Evolutionary conservation across 352 stramenopile species (phyloP), one percentile per base, ranked within the genome.

Genomic region (Globisporangium mamillatum): DNA sequence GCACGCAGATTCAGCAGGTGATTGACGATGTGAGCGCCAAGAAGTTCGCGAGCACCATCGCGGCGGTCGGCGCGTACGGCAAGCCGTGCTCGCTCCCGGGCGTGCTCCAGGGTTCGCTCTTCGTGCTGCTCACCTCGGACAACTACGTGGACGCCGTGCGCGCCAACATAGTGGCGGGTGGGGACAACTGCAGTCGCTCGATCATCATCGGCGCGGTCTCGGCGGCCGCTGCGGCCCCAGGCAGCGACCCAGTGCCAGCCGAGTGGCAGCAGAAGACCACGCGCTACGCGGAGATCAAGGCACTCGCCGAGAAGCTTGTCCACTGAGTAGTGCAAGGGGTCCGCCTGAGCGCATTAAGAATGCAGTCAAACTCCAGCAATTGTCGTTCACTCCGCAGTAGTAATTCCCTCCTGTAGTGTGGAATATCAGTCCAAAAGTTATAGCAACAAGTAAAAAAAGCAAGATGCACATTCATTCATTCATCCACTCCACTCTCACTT

Each of bases 171-270:
- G 22, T 81, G 34, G 80, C 84, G 0, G 84, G 84, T 22, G 81
- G 81, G 29, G 84, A 92, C 78, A 92, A 90, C 74, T 90, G 81
- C 72, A 89, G 84, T 32, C 80, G 84, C 29, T 75, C 81, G 27
- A 87, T 92, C 60, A 69, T 89, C 29, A 78, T 92, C 53, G 84
- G 84, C 34, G 84, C 84, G 41, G 67, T 81, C 46, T 64, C 73
- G 8, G 81, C 84, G 27, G 81, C 81, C 0, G 77, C 76, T 1
- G 65, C 64, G 0, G 16, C 54, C 25, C 54, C 27, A n/a, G 72
- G 72, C 1, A 65, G 10, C 14, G 68, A 80, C 25, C 61, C 58
- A 1, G 72, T 89, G 46, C 80, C 82, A 25, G 69, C 63, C 24
- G 67, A 75, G 4, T 89, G 82, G 82, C 80, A 79, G 71, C 36